A percentile compares a stretch with the other conserved stretches of the same genome.
Evolutionary conservation across 805 yeast genomes (phyloP).

Genomic region (Spathaspora passalidarum): DNA sequence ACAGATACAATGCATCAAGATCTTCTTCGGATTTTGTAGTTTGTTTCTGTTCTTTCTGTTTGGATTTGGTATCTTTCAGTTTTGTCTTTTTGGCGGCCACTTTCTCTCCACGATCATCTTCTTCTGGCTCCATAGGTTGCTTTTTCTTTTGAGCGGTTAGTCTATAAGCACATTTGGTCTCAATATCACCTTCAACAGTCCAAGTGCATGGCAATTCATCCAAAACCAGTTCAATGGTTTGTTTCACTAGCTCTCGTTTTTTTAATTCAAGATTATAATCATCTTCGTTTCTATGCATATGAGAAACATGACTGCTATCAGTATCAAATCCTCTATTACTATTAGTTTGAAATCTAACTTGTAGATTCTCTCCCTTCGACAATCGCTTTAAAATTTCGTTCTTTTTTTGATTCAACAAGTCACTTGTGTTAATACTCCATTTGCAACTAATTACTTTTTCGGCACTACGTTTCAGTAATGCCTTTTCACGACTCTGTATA

Average conservation of each 20-base stretch:
- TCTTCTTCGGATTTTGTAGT: slow-evolving; percentile 24
- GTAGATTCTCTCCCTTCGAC: slow-evolving; percentile 24
- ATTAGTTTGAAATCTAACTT: background rate
- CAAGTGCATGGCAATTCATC: slow-evolving; percentile 17
- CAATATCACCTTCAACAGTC: slow-evolving; percentile 10
- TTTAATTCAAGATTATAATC: slow-evolving; percentile 15
- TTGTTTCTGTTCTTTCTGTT: slow-evolving; percentile 10
- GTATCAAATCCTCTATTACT: background rate
- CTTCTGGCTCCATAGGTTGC: background rate
- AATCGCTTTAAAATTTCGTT: slow-evolving; percentile 30
- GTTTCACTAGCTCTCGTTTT: slow-evolving; percentile 28
- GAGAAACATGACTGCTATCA: slow-evolving; percentile 1
- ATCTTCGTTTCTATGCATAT: slow-evolving; percentile 5
- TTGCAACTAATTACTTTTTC: slow-evolving; percentile 28
- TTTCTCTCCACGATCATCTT: slow-evolving; percentile 7
- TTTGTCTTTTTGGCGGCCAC: slow-evolving; percentile 13
- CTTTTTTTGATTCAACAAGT: slow-evolving; percentile 35
- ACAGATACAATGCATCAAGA: slow-evolving; percentile 38
- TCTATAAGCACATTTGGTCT: slow-evolving; percentile 24
- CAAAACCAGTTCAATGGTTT: slow-evolving; percentile 23
- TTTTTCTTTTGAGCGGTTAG: slow-evolving; percentile 9
- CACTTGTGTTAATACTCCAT: slow-evolving; percentile 39
- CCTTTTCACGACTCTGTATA: slow-evolving; percentile 23
- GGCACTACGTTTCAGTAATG: slow-evolving; percentile 36
- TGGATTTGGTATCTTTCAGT: slow-evolving; percentile 13